Base-by-base conservation (phyloP, 768 basidiomycete species). In the Tylopilus cervinicoccineus region DNA sequence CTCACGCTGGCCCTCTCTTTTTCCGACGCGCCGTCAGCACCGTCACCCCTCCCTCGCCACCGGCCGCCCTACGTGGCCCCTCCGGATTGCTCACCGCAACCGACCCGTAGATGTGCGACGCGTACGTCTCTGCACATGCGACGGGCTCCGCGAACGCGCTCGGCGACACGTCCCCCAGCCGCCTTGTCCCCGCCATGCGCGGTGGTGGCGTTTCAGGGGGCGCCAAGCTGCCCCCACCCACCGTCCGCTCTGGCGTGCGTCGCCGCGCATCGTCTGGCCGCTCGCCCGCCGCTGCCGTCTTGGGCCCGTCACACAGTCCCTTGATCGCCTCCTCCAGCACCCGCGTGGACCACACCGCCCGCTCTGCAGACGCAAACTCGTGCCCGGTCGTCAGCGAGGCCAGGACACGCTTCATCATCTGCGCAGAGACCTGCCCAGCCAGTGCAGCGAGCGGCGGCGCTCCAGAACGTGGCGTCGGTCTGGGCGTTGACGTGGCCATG, bases 281-380 rank as follows among this genome's bases (percentile, higher is more conserved):
- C 48, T 44, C 46, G 32, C 32, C 33, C 9, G 19, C 32, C 34
- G 62, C 60, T 50, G 61, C 51, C n/a, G 63, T 51, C 55, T 60
- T 51, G 31, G 85, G 73, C 13, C 82, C 84, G 54, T 84, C 85
- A 64, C 88, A 91, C 28, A 90, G 68, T 3, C 86, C 83, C 55
- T 75, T 74, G 52, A 91, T 81, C 12, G 81, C 72, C 27, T 74
- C 74, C 65, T 88, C 82, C 57, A 94, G 69, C 34, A 82, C 78
- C 62, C 82, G 81, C 23, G 88, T 91, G 14, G 79, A 85, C 58
- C 81, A 78, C 51, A 79, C 65, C 16, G 86, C 78, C 47, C 80
- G 76, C 45, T 84, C 83, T 11, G 67, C 61, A 9, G 77, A 83
- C 31, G 83, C 82, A 66, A 93, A 94, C 64, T 93, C 90, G 54